These are phyloP conservation scores for Stephania cephalantha DNA, from an alignment of 164 flowering plant genomes.

Conservation along the genomic window DNA sequence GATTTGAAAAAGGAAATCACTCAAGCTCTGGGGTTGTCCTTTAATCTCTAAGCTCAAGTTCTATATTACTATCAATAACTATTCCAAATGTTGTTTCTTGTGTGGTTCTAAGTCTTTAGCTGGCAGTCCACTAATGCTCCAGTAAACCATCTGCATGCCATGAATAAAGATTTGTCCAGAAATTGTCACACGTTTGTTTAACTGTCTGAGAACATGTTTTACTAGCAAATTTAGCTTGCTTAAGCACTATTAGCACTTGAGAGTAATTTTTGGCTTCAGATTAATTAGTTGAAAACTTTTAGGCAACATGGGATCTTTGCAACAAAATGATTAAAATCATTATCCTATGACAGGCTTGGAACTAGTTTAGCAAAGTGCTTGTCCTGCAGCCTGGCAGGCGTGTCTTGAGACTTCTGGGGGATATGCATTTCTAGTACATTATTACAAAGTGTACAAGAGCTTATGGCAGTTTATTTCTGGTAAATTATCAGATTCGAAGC, in stretches of 20 bases:
- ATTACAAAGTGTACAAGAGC: too few species aligned
- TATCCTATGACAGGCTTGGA: not conserved
- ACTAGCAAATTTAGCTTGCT: not conserved
- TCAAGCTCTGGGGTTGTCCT: conserved; percentile 46
- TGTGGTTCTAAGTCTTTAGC: not conserved
- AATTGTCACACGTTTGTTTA: not conserved
- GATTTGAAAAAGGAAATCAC: conserved; percentile 79
- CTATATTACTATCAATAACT: not conserved
- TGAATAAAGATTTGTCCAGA: not conserved
- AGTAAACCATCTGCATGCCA: not conserved
- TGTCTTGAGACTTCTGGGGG: not conserved
- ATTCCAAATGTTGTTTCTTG: not conserved
- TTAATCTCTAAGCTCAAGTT: not conserved
- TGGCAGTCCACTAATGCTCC: not conserved
- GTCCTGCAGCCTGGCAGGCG: not conserved
- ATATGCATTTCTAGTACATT: too few species aligned
- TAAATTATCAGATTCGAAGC: too few species aligned
- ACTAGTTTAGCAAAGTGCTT: not conserved
- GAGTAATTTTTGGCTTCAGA: too few species aligned
- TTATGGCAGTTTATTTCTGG: too few species aligned
- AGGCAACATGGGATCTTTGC: not conserved
- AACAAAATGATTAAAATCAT: not conserved
- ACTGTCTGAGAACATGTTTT: not conserved
- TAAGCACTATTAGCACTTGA: too few species aligned
- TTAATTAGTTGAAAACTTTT: too few species aligned